phyloP scores from a whole-genome alignment of 2,329 filamentous ascomycete species.

The Sarocladium brachiariae region DNA sequence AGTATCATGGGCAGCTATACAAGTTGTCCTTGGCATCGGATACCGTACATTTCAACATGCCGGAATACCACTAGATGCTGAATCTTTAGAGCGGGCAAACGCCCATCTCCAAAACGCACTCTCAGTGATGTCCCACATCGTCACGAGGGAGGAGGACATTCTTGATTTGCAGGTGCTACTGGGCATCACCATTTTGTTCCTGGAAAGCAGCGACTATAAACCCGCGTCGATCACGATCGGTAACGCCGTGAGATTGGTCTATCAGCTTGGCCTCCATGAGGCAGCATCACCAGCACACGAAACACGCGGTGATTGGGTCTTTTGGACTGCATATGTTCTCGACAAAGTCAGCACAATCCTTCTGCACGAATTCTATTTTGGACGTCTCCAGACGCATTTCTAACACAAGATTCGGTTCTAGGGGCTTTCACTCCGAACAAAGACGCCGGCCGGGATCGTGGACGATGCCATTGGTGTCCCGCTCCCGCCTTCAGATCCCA shows the following conservation, averaged over 20 bases:
- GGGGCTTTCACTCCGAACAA: conserved; percentile 23
- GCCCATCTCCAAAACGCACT: conserved; percentile 31
- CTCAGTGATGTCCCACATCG: conserved; percentile 29
- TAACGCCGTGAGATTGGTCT: conserved; percentile 31
- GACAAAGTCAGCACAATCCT: conserved; percentile 26
- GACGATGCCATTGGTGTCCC: conserved; percentile 35
- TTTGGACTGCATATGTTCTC: conserved; percentile 34
- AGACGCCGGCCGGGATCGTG: conserved; percentile 30
- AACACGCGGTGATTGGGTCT: conserved; percentile 27
- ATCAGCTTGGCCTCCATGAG: conserved; percentile 28
- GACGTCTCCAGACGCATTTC: not conserved
- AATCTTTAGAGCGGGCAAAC: conserved; percentile 18
- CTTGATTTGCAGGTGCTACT: conserved; percentile 32
- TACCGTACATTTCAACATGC: conserved; percentile 21
- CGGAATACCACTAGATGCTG: conserved; percentile 9
- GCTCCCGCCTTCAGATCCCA: conserved; percentile 22
- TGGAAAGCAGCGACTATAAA: conserved; percentile 29
- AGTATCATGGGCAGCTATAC: conserved; percentile 30
- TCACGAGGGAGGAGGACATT: conserved; percentile 29
- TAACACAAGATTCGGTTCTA: not conserved
- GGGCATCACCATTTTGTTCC: conserved; percentile 30
- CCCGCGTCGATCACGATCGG: conserved; percentile 31
- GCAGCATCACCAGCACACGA: conserved; percentile 13
- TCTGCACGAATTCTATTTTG: no score
- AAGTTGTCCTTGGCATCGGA: conserved; percentile 31